A percentile compares a stretch with the other conserved stretches of the same genome.
Evolutionary conservation across 306 rosid species (phyloP).

Genomic region (Cicer chorassanicum): DNA sequence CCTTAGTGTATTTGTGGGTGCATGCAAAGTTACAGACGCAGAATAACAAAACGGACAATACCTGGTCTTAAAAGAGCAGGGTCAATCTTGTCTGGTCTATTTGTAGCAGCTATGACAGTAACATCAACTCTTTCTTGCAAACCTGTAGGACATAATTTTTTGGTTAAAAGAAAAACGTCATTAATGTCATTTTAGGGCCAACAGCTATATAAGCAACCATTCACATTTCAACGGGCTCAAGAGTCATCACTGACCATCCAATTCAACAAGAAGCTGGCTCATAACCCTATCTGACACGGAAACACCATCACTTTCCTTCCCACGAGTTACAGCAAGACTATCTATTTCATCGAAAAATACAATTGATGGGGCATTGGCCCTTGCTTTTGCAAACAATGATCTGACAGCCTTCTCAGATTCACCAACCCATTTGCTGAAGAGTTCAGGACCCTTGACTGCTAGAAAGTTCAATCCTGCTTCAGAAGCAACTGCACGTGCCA

Average conservation of each 20-base stretch:
- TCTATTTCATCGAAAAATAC: conserved; percentile 93
- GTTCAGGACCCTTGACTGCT: conserved; percentile 96
- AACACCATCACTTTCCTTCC: conserved; percentile 85
- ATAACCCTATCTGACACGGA: conserved; percentile 94
- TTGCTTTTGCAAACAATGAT: conserved; percentile 88
- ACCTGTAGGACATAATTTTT: conserved; percentile 55
- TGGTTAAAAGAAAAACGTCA: conserved; percentile 40
- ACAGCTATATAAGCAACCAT: conserved; percentile 9
- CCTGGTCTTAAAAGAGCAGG: conserved; percentile 94
- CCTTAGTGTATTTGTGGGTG: background rate
- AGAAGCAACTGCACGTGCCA: conserved; percentile 97
- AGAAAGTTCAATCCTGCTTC: conserved; percentile 87
- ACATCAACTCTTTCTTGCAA: conserved; percentile 84
- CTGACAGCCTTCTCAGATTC: conserved; percentile 98
- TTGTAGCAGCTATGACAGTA: conserved; percentile 91
- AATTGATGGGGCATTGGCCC: conserved; percentile 94
- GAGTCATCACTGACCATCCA: conserved; percentile 78
- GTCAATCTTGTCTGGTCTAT: conserved; percentile 91
- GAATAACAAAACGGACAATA: conserved; percentile 38
- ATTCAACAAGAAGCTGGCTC: conserved; percentile 89
- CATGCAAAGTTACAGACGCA: conserved; percentile 19
- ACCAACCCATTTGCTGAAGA: conserved; percentile 98
- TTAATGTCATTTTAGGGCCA: conserved; percentile 31
- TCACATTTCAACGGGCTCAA: conserved; percentile 28
- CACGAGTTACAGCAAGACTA: conserved; percentile 81